Evolutionary conservation across 345 rosid species (phyloP).

Genomic region (Citrus australasica): DNA sequence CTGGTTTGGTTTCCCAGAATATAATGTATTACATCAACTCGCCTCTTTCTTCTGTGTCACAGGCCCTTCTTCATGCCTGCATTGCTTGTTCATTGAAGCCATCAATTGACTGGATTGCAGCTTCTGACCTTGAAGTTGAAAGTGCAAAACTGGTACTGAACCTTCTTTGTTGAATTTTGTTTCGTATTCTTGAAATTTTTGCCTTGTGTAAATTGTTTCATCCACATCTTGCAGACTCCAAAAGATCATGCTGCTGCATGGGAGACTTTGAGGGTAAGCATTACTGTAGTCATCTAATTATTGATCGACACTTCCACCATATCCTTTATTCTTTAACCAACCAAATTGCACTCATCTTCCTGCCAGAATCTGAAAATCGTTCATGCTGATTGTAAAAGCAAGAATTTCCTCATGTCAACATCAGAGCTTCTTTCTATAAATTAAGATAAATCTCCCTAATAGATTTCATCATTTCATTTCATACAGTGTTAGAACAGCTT

Average conservation of each 20-base stretch:
- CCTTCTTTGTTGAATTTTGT: background rate
- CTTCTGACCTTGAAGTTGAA: constrained; percentile 94
- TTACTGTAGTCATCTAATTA: background rate
- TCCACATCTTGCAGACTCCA: constrained; percentile 57
- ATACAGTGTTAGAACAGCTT: background rate
- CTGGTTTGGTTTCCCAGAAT: constrained; percentile 6
- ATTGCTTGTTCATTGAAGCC: constrained; percentile 88
- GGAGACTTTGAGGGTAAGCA: constrained; percentile 72
- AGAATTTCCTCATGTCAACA: background rate
- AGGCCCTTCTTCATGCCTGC: constrained; percentile 98
- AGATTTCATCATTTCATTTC: background rate
- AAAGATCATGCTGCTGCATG: constrained; percentile 86
- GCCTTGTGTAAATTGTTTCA: background rate
- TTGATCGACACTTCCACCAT: background rate
- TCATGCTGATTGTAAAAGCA: background rate
- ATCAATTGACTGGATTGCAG: constrained; percentile 87
- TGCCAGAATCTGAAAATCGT: background rate
- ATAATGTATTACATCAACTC: constrained; percentile 1
- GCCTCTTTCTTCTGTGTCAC: constrained; percentile 14
- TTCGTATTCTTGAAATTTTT: background rate
- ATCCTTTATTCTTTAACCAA: background rate
- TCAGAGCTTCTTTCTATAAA: background rate
- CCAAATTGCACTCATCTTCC: background rate
- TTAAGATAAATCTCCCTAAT: background rate
- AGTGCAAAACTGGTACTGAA: constrained; percentile 58